Conservation (phyloP, 208 protist species). For the Borovskyia barvae region DNA sequence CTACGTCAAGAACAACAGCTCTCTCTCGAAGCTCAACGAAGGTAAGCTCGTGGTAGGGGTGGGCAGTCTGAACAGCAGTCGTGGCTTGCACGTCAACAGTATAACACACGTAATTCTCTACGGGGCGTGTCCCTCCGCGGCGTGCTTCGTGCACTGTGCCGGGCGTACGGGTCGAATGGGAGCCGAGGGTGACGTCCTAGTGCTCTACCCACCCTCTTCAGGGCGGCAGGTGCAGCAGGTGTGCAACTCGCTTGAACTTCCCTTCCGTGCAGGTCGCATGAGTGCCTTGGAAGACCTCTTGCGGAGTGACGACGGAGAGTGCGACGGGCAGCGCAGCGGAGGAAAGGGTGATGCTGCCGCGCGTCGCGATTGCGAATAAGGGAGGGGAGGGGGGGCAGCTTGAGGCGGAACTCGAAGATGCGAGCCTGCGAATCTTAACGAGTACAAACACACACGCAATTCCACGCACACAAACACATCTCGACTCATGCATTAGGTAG, state of each 20-base stretch:
- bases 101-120: slow-evolving; percentile 87
- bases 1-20: slow-evolving; percentile 76
- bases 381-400: too few relatives aligned
- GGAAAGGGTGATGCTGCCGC: too few relatives aligned
- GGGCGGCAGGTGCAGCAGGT: slow-evolving; percentile 75
- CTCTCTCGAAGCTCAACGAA: slow-evolving; percentile 59
- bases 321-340: too few relatives aligned
- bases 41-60: slow-evolving; percentile 70
- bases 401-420: too few relatives aligned
- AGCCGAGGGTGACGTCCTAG: slow-evolving; percentile 69
- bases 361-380: too few relatives aligned
- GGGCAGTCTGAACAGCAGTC: slow-evolving; percentile 52
- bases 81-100: slow-evolving; percentile 79
- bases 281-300: slow-evolving; percentile 59
- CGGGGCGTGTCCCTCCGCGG: slow-evolving; percentile 50
- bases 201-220: slow-evolving; percentile 70
- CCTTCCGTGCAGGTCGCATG: slow-evolving; percentile 59
- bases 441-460: too few relatives aligned
- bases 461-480: too few relatives aligned
- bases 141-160: slow-evolving; percentile 84
- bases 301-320: neutral
- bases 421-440: too few relatives aligned
- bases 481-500: too few relatives aligned
- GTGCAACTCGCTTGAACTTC: slow-evolving; percentile 69
- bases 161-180: slow-evolving; percentile 88